Conservation (phyloP, 2,329 filamentous ascomycete species). For the Thermoascus crustaceus region DNA sequence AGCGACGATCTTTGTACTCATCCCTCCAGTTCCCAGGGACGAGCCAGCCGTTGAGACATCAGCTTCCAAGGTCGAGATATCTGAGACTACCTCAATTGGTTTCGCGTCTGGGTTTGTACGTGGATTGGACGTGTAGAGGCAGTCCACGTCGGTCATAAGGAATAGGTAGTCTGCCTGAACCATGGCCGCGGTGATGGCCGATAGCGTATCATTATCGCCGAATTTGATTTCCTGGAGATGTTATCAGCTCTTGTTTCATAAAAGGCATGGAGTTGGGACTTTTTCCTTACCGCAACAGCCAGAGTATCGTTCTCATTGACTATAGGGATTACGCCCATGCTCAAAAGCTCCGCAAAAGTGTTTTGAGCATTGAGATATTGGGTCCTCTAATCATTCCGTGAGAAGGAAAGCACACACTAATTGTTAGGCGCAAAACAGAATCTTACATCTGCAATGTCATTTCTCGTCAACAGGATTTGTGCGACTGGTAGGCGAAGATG, state of each 20-base stretch:
- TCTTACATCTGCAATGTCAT: constrained; percentile 86
- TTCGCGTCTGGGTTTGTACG: constrained; percentile 74
- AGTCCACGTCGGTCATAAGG: constrained; percentile 98
- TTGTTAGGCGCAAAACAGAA: not conserved
- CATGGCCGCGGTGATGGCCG: constrained; percentile 94
- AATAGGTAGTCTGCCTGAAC: constrained; percentile 94
- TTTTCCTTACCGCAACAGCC: constrained; percentile 60
- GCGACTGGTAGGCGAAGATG: constrained; percentile 86
- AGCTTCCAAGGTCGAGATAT: constrained; percentile 72
- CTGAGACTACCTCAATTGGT: constrained; percentile 85
- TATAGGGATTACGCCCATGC: constrained; percentile 95
- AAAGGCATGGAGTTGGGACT: not conserved
- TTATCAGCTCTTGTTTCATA: not conserved
- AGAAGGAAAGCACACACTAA: constrained; percentile 5
- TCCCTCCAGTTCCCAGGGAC: constrained; percentile 83
- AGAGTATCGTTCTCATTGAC: constrained; percentile 99
- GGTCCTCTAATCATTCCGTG: constrained; percentile 52
- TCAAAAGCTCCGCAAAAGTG: constrained; percentile 78
- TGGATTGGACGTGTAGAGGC: constrained; percentile 93
- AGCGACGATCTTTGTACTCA: constrained; percentile 95
- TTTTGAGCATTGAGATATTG: constrained; percentile 97
- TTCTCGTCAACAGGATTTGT: constrained; percentile 87
- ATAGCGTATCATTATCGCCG: constrained; percentile 95
- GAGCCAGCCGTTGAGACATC: constrained; percentile 90
- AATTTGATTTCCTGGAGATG: constrained; percentile 78